Base-by-base conservation (phyloP, 1,284 basidiomycete genomes). In the Microstroma glucosiphilum region DNA sequence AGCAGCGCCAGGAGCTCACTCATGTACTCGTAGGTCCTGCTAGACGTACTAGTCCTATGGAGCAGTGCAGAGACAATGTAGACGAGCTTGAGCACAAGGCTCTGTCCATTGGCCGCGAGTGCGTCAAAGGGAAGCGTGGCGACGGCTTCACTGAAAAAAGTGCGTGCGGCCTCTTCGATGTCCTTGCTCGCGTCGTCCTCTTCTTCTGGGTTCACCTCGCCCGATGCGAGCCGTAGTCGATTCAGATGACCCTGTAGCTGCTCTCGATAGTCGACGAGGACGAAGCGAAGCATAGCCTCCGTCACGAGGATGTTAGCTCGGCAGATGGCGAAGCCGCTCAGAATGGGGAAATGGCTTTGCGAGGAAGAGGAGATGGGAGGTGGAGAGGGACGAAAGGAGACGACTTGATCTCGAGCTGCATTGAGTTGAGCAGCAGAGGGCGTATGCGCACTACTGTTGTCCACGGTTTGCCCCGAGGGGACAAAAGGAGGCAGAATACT, bases 231-330 rank as follows among this genome's bases (percentile, higher is more conserved):
- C 7, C 51, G 51, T 13, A 23, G 21, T 3, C 26, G 21, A 26
- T 26, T 25, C 6, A 54, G 51, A 25, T 25, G 25, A 25, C 21
- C 21, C 7, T 26, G 15, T 4, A 57, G 40, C 12, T 42, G 21
- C 26, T 70, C 67, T 43, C 65, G 64, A 40, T 70, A 70, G 41
- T 72, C 70, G 56, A 62, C 63, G 13, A 70, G 57, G 13, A 72
- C 56, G 60, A 72, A 72, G 1, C 70, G 65, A 15, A 69, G 63
- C 49, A 72, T 68, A 15, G 61, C 62, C 55, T 69, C 70, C 40
- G 70, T 72, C 37, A 68, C 59, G 3, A 72, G 63, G 15, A 72
- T 67, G 63, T 72, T 72, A 62, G 70, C 70, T 46, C 70, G 64
- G 65, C 70, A 64, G n/a, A 69, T 72, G 40, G 67, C 70, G 61